phyloP scores from a whole-genome alignment of 2,329 filamentous ascomycete species.

The Drechmeria coniospora region DNA sequence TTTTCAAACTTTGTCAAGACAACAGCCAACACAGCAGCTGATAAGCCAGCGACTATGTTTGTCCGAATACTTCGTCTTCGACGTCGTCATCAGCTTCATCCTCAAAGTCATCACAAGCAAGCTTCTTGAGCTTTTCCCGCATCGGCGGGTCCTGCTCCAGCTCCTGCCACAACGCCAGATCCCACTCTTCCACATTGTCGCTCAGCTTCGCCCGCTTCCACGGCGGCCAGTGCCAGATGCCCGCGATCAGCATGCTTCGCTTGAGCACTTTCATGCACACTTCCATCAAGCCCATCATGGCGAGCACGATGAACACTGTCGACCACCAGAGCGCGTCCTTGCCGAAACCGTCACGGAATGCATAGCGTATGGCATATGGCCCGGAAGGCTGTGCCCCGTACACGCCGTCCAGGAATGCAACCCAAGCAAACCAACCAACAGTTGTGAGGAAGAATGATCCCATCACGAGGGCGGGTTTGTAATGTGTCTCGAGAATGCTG shows the following conservation, averaged over 20 bases:
- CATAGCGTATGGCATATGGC: constrained; percentile 51
- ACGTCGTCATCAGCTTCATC: constrained; percentile 10
- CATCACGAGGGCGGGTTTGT: constrained; percentile 52
- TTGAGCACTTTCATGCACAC: constrained; percentile 38
- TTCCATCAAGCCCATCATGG: constrained; percentile 48
- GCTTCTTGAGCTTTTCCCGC: constrained; percentile 22
- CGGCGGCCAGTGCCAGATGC: constrained; percentile 31
- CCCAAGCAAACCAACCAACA: constrained; percentile 58
- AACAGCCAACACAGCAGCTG: too few relatives aligned
- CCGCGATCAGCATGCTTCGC: constrained; percentile 28
- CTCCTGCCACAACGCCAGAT: constrained; percentile 42
- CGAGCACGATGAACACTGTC: constrained; percentile 48
- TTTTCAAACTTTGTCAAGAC: too few relatives aligned
- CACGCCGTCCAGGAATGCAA: constrained; percentile 49
- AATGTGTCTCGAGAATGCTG: constrained; percentile 60
- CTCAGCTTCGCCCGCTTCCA: constrained; percentile 21
- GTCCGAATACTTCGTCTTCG: constrained; percentile 8
- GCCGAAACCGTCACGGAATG: constrained; percentile 53
- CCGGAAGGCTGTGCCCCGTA: constrained; percentile 36
- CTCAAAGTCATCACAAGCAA: constrained; percentile 24
- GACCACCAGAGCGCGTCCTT: constrained; percentile 60
- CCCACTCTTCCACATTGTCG: constrained; percentile 32
- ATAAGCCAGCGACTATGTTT: too few relatives aligned
- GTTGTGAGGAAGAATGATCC: constrained; percentile 42
- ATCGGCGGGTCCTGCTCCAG: constrained; percentile 35